Percentiles rank a stretch among this genome's conserved stretches.
Conservation (phyloP, 495 filamentous ascomycete genomes). For the Neurospora africana region DNA sequence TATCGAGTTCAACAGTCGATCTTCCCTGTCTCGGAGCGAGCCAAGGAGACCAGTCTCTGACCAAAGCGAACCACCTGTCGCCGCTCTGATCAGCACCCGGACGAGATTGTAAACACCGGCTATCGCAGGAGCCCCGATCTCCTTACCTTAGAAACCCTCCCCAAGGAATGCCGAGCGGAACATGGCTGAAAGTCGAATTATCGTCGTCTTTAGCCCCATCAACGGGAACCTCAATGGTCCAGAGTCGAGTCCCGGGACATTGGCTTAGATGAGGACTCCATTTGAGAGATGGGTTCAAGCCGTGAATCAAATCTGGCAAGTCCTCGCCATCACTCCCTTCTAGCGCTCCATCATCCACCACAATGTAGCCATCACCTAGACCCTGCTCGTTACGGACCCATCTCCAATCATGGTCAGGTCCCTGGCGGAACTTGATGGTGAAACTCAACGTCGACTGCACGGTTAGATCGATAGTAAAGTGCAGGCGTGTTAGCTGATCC, state of each 20-base stretch:
- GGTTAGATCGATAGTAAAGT: constrained; percentile 33
- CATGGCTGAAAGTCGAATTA: constrained; percentile 41
- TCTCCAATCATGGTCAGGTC: constrained; percentile 48
- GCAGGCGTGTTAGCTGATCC: constrained; percentile 29
- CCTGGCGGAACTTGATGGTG: constrained; percentile 62
- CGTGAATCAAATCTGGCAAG: constrained; percentile 50
- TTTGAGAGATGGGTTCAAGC: constrained; percentile 46
- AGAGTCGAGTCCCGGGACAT: constrained; percentile 59
- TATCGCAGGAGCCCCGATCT: not conserved
- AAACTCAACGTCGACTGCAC: constrained; percentile 45
- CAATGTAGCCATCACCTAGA: constrained; percentile 51
- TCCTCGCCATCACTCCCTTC: constrained; percentile 24
- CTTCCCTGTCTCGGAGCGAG: constrained; percentile 78
- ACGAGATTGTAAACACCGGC: constrained; percentile 2
- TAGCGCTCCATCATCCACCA: constrained; percentile 30
- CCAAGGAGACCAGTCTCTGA: constrained; percentile 76
- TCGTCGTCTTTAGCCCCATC: constrained; percentile 39
- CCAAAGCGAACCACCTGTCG: constrained; percentile 62
- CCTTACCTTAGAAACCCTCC: constrained; percentile 32
- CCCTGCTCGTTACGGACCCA: constrained; percentile 62
- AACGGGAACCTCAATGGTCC: constrained; percentile 52
- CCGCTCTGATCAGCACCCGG: constrained; percentile 4
- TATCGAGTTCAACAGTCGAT: constrained; percentile 50
- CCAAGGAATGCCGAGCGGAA: constrained; percentile 56
- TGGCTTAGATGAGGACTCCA: constrained; percentile 51